These are phyloP conservation scores for Ascodesmis nigricans DNA, from an alignment of 495 filamentous ascomycete genomes.

Conservation along the genomic window DNA sequence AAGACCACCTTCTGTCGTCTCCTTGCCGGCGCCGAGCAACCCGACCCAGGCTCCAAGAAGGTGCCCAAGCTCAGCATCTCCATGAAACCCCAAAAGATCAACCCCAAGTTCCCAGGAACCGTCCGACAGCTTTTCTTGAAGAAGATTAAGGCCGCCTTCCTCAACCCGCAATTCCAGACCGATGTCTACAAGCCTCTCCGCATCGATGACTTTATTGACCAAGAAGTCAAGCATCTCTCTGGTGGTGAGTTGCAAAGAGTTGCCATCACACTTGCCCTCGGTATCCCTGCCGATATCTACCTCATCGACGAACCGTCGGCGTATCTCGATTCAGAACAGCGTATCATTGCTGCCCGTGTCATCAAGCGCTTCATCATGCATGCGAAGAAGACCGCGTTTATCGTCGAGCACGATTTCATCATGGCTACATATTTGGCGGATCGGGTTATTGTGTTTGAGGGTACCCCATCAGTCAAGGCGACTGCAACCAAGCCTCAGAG, in stretches of 20 bases:
- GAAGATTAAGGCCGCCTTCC: conserved; percentile 90
- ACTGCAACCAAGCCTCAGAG: conserved; percentile 77
- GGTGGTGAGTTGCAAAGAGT: conserved; percentile 98
- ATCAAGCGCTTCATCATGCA: conserved; percentile 99
- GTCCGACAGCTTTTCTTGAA: conserved; percentile 88
- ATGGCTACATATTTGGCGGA: conserved; percentile 90
- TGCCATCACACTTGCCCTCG: conserved; percentile 86
- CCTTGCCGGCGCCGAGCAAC: conserved; percentile 79
- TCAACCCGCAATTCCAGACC: conserved; percentile 93
- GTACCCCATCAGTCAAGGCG: conserved; percentile 67
- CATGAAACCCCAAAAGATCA: conserved; percentile 99
- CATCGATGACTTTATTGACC: conserved; percentile 96
- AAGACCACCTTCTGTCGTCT: conserved; percentile 97
- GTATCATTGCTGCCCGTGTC: conserved; percentile 87
- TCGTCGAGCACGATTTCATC: conserved; percentile 99
- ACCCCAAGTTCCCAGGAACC: conserved; percentile 90
- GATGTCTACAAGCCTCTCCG: conserved; percentile 97
- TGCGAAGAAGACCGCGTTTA: conserved; percentile 95
- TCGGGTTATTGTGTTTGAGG: conserved; percentile 95
- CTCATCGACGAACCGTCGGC: conserved; percentile 90
- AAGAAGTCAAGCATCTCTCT: conserved; percentile 95
- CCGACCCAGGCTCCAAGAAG: conserved; percentile 42
- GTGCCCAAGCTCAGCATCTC: conserved; percentile 88
- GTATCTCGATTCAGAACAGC: conserved; percentile 95
- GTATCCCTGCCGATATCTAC: conserved; percentile 93